Evolutionary conservation across 1,284 basidiomycete genomes (phyloP).

Genomic region (Ganoderma boninense): DNA sequence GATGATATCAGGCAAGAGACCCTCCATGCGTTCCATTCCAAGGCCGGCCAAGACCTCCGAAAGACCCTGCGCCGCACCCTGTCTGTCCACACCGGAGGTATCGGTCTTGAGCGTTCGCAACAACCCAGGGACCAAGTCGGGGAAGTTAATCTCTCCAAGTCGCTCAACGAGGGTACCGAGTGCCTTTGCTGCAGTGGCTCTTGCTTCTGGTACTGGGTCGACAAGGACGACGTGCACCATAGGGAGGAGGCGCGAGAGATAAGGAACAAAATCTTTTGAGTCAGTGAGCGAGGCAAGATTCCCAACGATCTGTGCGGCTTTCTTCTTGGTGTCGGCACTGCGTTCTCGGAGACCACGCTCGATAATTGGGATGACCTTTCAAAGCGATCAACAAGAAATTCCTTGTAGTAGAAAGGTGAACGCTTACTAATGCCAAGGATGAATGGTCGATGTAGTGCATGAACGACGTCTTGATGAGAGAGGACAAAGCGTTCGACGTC

Average conservation of each 20-base stretch:
- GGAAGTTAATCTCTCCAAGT: constrained; percentile 95
- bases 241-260: constrained; percentile 88
- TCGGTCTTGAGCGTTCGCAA: constrained; percentile 93
- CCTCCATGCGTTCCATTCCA: constrained; percentile 97
- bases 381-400: constrained; percentile 23
- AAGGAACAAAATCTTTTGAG: constrained; percentile 96
- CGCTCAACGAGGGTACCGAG: constrained; percentile 98
- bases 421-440: constrained; percentile 88
- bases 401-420: constrained; percentile 6
- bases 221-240: constrained; percentile 93
- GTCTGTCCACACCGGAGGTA: constrained; percentile 94
- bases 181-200: constrained; percentile 96
- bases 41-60: constrained; percentile 96
- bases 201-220: constrained; percentile 96
- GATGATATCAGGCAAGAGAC: constrained; percentile 94
- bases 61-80: constrained; percentile 97
- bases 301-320: constrained; percentile 96
- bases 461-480: constrained; percentile 94
- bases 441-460: constrained; percentile 99
- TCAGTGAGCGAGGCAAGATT: constrained; percentile 96
- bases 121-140: constrained; percentile 92
- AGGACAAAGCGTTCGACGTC: constrained; percentile 85
- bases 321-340: constrained; percentile 93
- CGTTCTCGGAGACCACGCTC: constrained; percentile 94
- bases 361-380: constrained; percentile 92